A percentile compares a stretch with the other conserved stretches of the same genome.
Evolutionary conservation across 2,329 filamentous ascomycete genomes (phyloP).

Genomic region (Penicillium crustosum): DNA sequence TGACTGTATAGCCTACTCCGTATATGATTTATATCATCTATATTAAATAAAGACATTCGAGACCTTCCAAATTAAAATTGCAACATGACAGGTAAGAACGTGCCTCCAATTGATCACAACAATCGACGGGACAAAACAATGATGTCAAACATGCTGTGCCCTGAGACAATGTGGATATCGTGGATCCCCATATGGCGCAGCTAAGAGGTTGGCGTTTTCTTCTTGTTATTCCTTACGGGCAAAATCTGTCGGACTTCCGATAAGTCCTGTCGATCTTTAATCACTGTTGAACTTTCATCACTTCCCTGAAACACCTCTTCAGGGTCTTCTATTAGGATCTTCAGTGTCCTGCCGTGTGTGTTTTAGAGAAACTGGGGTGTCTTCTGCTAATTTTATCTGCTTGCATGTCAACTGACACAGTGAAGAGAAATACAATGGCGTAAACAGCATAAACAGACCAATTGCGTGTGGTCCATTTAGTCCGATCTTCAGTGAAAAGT

Average conservation of each 20-base stretch:
- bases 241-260: neutral
- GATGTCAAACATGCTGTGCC: constrained; percentile 1
- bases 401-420: neutral
- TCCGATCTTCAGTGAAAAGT: neutral
- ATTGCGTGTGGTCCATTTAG: neutral
- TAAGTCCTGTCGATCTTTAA: constrained; percentile 1
- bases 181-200: neutral
- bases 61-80: neutral
- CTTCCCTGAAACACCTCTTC: neutral
- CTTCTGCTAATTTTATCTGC: neutral
- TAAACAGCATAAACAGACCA: neutral
- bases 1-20: neutral
- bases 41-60: neutral
- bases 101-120: neutral
- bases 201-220: neutral
- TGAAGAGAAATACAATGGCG: neutral
- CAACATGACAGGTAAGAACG: neutral
- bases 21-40: neutral
- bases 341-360: neutral
- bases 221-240: neutral
- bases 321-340: neutral
- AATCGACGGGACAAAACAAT: neutral
- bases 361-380: neutral
- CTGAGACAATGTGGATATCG: constrained; percentile 10
- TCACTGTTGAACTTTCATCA: neutral